Evolutionary conservation across 345 rosid species (phyloP).

Genomic region (Gossypium ekmanianum): DNA sequence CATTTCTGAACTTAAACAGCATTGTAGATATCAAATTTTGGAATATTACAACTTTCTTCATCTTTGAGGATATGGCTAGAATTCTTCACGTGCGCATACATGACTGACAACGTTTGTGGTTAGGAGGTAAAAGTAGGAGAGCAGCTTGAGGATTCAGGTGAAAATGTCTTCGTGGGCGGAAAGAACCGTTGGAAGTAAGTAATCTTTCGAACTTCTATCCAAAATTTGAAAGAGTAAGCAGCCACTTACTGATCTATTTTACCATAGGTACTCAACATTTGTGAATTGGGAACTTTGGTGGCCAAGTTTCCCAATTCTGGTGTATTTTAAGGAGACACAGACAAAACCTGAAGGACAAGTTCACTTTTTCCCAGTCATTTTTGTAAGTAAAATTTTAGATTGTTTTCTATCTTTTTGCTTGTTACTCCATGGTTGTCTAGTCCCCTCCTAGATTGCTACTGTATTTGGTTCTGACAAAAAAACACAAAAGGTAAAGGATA

Average conservation of each 20-base stretch:
- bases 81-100: neutral
- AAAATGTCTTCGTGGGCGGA: slow-evolving; percentile 71
- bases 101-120: slow-evolving; percentile 3
- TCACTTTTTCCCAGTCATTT: slow-evolving; percentile 76
- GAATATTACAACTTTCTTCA: neutral
- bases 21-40: no score
- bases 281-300: slow-evolving; percentile 89
- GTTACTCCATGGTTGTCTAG: no score
- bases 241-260: slow-evolving; percentile 5
- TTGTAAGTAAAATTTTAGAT: slow-evolving; percentile 44
- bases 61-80: neutral
- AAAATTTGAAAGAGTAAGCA: neutral
- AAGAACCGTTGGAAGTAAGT: slow-evolving; percentile 81
- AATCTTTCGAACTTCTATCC: neutral
- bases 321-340: slow-evolving; percentile 70
- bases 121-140: slow-evolving; percentile 74
- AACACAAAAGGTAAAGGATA: no score
- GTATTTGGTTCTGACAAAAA: neutral
- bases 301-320: slow-evolving; percentile 72
- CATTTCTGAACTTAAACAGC: neutral
- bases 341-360: slow-evolving; percentile 82
- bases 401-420: neutral
- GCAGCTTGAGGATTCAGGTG: slow-evolving; percentile 64
- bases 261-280: slow-evolving; percentile 55
- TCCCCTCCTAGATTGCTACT: no score